phyloP scores from a whole-genome alignment of 169 alveolate species.

The Toxoplasma gondii region DNA sequence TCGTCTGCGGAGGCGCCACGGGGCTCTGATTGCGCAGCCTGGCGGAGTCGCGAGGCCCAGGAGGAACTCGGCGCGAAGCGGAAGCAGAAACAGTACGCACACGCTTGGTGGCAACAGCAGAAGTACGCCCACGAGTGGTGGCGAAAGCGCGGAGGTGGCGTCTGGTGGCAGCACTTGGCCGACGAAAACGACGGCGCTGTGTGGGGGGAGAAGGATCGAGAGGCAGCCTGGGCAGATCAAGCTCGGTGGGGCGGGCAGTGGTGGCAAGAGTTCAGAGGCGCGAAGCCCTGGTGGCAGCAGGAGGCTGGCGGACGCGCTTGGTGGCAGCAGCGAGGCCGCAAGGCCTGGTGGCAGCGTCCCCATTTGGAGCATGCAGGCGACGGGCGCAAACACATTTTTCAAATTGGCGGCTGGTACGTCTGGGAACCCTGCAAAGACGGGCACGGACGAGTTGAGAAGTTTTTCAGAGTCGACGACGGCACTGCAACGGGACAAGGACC shows the following conservation, averaged over 20 bases:
- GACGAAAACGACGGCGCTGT: not conserved
- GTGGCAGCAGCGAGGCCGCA: constrained; percentile 11
- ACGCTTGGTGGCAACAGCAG: constrained; percentile 15
- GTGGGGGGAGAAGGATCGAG: constrained; percentile 10
- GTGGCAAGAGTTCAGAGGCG: constrained; percentile 13
- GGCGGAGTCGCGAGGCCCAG: not conserved
- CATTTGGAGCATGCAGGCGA: not conserved
- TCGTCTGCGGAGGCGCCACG: not conserved
- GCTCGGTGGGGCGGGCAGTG: constrained; percentile 12
- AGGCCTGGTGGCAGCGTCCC: constrained; percentile 18
- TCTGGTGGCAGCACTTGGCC: constrained; percentile 24
- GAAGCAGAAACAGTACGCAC: not conserved
- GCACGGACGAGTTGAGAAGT: not conserved
- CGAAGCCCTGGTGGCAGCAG: constrained; percentile 26
- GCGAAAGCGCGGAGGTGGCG: constrained; percentile 21
- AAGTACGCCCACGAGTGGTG: constrained; percentile 15
- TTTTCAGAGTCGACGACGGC: not conserved
- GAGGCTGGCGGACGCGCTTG: constrained; percentile 7
- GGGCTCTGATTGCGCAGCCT: not conserved
- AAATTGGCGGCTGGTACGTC: constrained; percentile 21
- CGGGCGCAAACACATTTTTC: not conserved
- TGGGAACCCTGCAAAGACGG: not conserved
- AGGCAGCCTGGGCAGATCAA: not conserved
- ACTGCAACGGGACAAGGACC: too few relatives aligned
- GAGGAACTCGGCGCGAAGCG: constrained; percentile 22